Evolutionary conservation across 495 filamentous ascomycete species (phyloP), one percentile per base, ranked within the genome.

Genomic region (Choiromyces venosus): DNA sequence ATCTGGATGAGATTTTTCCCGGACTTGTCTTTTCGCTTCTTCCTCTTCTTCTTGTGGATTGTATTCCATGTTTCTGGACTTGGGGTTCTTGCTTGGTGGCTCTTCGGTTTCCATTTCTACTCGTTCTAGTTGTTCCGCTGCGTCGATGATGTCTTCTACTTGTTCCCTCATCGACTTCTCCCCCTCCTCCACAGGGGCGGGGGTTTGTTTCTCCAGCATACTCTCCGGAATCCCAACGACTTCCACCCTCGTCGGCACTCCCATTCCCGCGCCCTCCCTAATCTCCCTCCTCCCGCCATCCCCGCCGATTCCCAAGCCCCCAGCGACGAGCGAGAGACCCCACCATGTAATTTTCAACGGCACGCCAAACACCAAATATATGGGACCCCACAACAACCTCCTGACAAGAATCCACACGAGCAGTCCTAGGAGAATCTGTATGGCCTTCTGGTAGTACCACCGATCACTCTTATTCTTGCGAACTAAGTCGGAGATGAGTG

Each of bases 391-490:
- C 10, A 99, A 77, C 10, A 94, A 84, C 9, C 95, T 84, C 25
- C 95, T 85, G 72, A 94, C 95, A 2, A 98, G 78, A 12, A 99
- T 84, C 95, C 95, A 99, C 16, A 83, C 83, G 40, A 97, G 88
- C 8, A 91, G 97, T 3, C 83, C 86, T 19, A 91, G 52, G 12
- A 98, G 86, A 66, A 98, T 83, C 76, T 93, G 93, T 75, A 98
- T 90, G 0, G 94, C 89, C 29, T 90, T 94, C 82, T 93, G 89
- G 37, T 97, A 86, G 78, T 99, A 99, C 95, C 95, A 99, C 4
- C 93, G 95, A 82, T 98, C 95, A 56, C 90, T 93, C 84, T 97
- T 97, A 79, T 94, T 92, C 39, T 91, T 93, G 76, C 88, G 88
- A 42, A 97, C 84, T 66, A 99, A 84, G 36, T 91, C 92, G 21